Evolutionary conservation across 169 alveolate genomes (phyloP).

Genomic region (Plasmodium falciparum): DNA sequence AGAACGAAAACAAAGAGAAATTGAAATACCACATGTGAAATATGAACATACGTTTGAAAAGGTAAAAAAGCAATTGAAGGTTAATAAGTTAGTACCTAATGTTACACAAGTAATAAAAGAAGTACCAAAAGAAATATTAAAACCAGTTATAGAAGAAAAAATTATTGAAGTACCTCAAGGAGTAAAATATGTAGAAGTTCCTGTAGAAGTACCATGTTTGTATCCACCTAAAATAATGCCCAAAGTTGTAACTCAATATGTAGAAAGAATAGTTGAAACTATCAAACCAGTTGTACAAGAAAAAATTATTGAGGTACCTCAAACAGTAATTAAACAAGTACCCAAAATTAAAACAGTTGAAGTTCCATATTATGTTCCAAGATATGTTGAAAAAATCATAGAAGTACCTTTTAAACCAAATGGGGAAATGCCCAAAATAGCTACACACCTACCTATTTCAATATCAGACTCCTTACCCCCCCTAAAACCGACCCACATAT

Average conservation of each 20-base stretch:
- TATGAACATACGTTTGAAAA: constrained; percentile 89
- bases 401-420: constrained; percentile 89
- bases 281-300: constrained; percentile 88
- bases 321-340: constrained; percentile 87
- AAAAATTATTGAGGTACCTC: constrained; percentile 87
- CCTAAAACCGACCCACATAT: constrained; percentile 73
- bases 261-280: constrained; percentile 88
- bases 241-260: constrained; percentile 85
- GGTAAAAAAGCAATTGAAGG: constrained; percentile 81
- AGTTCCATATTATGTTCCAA: constrained; percentile 89
- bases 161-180: constrained; percentile 91
- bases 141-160: constrained; percentile 90
- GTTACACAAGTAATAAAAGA: constrained; percentile 87
- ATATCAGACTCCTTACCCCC: constrained; percentile 77
- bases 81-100: constrained; percentile 85
- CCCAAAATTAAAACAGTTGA: constrained; percentile 89
- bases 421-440: constrained; percentile 76
- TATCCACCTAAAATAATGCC: constrained; percentile 91
- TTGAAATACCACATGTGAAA: constrained; percentile 89
- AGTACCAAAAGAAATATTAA: constrained; percentile 86
- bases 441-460: constrained; percentile 72
- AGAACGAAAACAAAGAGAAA: constrained; percentile 88
- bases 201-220: constrained; percentile 89
- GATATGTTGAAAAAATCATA: constrained; percentile 89
- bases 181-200: constrained; percentile 89